Conservation (phyloP, 208 protist species). For the Leishmania major region DNA sequence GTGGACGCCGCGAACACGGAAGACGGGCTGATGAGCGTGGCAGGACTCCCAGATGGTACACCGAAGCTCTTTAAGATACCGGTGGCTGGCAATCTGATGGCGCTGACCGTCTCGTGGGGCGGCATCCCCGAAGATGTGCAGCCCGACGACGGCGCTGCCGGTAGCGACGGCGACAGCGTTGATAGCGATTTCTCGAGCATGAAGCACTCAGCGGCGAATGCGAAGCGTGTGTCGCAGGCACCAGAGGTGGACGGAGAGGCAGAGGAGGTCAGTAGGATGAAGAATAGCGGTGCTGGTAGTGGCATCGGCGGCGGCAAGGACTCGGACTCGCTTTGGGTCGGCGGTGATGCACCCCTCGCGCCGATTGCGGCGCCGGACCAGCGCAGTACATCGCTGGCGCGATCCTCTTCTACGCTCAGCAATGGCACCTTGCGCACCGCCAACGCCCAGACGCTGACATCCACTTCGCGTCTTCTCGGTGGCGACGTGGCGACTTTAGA, state of each 20-base stretch:
- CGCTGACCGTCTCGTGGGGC: slow-evolving; percentile 10
- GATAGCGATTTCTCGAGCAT: neutral
- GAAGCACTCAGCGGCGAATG: neutral
- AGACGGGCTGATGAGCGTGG: neutral
- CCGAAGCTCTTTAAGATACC: neutral
- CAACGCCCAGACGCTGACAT: neutral
- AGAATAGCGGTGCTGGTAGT: neutral
- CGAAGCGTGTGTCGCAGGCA: neutral
- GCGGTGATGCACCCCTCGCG: neutral
- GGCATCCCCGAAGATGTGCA: neutral
- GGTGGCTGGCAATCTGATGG: neutral
- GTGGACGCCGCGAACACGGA: neutral
- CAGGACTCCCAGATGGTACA: neutral
- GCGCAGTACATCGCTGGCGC: neutral
- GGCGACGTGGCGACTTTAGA: neutral
- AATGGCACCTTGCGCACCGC: neutral
- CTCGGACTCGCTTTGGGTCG: neutral
- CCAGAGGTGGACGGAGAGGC: neutral
- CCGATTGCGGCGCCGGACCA: neutral
- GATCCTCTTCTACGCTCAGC: neutral
- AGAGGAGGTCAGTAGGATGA: neutral
- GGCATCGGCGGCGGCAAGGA: neutral
- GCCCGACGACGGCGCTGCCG: neutral
- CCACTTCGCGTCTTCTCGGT: neutral
- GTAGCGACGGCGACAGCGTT: neutral